These are phyloP conservation scores for Corinectria fuckeliana DNA, from an alignment of 2,329 filamentous ascomycete species.

Conservation along the genomic window DNA sequence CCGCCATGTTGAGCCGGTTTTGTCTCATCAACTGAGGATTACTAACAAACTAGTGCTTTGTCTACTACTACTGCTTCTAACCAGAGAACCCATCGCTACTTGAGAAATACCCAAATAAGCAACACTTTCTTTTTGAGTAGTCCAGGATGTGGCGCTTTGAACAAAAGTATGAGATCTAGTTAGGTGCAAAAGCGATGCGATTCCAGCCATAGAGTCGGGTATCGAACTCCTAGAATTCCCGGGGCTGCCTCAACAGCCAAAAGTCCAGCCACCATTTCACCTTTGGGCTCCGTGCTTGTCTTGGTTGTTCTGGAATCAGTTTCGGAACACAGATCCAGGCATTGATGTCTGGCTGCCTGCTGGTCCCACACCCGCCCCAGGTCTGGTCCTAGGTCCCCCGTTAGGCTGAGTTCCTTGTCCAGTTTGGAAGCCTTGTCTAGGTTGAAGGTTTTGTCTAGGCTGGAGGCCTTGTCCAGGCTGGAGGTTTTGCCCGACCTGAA, in stretches of 20 bases:
- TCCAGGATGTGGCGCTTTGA: neutral
- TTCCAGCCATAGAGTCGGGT: neutral
- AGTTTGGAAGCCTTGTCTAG: neutral
- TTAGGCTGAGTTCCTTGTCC: neutral
- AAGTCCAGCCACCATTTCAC: neutral
- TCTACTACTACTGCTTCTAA: neutral
- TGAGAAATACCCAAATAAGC: neutral
- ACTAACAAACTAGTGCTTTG: neutral
- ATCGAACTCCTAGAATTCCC: neutral
- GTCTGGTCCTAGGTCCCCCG: neutral
- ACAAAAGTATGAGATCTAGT: neutral
- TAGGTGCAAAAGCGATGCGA: neutral
- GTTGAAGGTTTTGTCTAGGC: too few species aligned
- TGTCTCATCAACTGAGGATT: neutral
- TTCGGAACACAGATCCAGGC: neutral
- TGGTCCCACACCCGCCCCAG: neutral
- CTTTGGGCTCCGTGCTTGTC: neutral
- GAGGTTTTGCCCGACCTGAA: too few species aligned
- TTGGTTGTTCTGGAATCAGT: neutral
- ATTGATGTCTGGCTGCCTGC: neutral
- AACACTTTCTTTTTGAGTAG: neutral
- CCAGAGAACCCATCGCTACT: neutral
- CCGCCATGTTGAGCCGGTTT: too few species aligned
- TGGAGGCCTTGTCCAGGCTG: too few species aligned
- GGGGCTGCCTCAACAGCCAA: neutral